These are phyloP conservation scores for Phoenix dactylifera DNA, from an alignment of 176 grass and related monocot genomes.

Conservation along the genomic window DNA sequence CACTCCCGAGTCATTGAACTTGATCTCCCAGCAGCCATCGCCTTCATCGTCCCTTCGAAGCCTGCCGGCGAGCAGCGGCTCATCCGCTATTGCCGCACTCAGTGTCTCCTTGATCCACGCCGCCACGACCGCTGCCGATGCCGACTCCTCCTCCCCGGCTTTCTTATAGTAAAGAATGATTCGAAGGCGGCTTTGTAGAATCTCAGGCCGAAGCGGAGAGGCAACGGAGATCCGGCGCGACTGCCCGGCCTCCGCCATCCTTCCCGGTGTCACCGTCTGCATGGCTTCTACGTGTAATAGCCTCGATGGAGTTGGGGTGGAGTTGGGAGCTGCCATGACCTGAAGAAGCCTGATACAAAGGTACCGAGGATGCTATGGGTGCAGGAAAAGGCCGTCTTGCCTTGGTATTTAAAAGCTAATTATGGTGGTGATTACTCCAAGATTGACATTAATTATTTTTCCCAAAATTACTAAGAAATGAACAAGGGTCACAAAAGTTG, in stretches of 20 bases:
- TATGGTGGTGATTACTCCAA: too few relatives aligned
- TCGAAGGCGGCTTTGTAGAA: constrained; percentile 40
- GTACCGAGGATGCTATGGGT: too few relatives aligned
- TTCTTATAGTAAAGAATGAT: constrained; percentile 57
- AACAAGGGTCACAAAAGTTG: too few relatives aligned
- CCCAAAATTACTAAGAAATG: too few relatives aligned
- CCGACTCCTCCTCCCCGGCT: constrained; percentile 20
- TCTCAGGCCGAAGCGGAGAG: constrained; percentile 2
- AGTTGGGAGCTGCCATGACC: neutral
- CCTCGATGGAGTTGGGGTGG: neutral
- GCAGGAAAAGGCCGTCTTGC: too few relatives aligned
- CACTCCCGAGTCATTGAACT: constrained; percentile 65
- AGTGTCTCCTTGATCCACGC: constrained; percentile 63
- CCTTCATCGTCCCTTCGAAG: constrained; percentile 37
- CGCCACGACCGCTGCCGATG: constrained; percentile 31
- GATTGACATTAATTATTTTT: too few relatives aligned
- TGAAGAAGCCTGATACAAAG: too few relatives aligned
- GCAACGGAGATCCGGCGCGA: constrained; percentile 31
- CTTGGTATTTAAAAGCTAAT: too few relatives aligned
- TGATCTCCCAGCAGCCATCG: constrained; percentile 68
- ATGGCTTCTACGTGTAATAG: constrained; percentile 58
- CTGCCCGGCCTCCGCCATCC: constrained; percentile 4
- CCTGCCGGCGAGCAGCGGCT: constrained; percentile 58
- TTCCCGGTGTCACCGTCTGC: constrained; percentile 45
- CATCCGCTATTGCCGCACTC: constrained; percentile 35